Evolutionary conservation across 2,329 filamentous ascomycete genomes (phyloP).

Genomic region (Didymella segeticola): DNA sequence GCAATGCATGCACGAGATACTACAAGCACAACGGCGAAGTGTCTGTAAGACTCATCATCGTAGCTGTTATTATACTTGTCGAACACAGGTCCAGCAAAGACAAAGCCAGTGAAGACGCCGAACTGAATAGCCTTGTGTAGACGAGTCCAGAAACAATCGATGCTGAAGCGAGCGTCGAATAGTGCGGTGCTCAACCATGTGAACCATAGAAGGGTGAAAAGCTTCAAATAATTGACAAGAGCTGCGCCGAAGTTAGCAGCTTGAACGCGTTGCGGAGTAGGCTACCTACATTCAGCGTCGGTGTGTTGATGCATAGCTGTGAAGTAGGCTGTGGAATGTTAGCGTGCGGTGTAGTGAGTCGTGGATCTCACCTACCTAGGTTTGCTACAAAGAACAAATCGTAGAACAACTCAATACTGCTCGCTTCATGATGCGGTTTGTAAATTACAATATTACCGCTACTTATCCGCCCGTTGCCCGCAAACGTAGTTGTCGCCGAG

Average conservation of each 20-base stretch:
- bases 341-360: background rate
- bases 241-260: conserved; percentile 15
- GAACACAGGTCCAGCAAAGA: conserved; percentile 60
- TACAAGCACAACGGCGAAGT: conserved; percentile 28
- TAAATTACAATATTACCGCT: conserved; percentile 34
- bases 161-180: conserved; percentile 70
- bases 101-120: conserved; percentile 69
- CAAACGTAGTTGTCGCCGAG: conserved; percentile 20
- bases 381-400: conserved; percentile 70
- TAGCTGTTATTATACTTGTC: conserved; percentile 30
- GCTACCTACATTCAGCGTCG: conserved; percentile 46
- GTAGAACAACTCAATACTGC: conserved; percentile 64
- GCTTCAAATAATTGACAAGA: conserved; percentile 56
- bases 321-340: conserved; percentile 58
- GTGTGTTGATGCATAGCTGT: conserved; percentile 63
- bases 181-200: conserved; percentile 69
- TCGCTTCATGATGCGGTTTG: conserved; percentile 53
- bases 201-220: conserved; percentile 68
- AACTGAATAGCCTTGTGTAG: conserved; percentile 66
- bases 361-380: conserved; percentile 44
- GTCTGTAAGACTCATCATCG: conserved; percentile 23
- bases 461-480: conserved; percentile 25
- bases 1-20: conserved; percentile 27
- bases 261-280: background rate
- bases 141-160: conserved; percentile 69